Base-by-base conservation (phyloP, 2,329 filamentous ascomycete genomes). In the Alternaria angustiovoidea region DNA sequence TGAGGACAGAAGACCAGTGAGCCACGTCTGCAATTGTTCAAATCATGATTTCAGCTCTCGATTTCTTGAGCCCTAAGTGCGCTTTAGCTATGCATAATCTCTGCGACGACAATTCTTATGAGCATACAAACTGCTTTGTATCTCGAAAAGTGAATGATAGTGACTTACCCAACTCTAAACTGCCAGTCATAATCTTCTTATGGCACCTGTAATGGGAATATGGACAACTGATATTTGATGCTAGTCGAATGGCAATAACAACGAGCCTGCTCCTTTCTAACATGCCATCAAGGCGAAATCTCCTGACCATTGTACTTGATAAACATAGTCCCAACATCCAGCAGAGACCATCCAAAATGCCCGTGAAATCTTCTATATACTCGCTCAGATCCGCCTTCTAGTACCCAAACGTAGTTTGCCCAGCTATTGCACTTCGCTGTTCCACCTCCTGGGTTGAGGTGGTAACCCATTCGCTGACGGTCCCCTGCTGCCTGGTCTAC, bases 381-480 rank as follows among this genome's bases (percentile, higher is more conserved):
- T 52, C 34, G 47, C 47, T 38, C 41, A 52, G 9, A 26, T 38
- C 39, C 34, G 11, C 16, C 14, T 12, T 32, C 32, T 39, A n/a
- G 14, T 26, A 55, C 7, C 5, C 5, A 49, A 49, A 36, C 20
- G 20, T 22, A 20, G 7, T 20, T 36, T 49, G 46, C 41, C 34
- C 32, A 7, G 28, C 49, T 69, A 70, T 61, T 74, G 72, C 44
- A 72, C 68, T 52, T 75, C 75, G 54, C 62, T 71, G 49, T 78
- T 75, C 73, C 72, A 75, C 61, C 75, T 67, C 60, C 74, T 68
- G 8, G 74, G 69, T 34, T 59, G 57, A 24, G 57, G 16, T 14
- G 57, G 57, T 28, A 59, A 42, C 2, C 57, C 57, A 7, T 59
- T 59, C 36, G 57, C 52, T 8, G 69, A 60, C 6, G 62, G 67